phyloP scores from a whole-genome alignment of 495 filamentous ascomycete species.

The Bathelium albidoporum region DNA sequence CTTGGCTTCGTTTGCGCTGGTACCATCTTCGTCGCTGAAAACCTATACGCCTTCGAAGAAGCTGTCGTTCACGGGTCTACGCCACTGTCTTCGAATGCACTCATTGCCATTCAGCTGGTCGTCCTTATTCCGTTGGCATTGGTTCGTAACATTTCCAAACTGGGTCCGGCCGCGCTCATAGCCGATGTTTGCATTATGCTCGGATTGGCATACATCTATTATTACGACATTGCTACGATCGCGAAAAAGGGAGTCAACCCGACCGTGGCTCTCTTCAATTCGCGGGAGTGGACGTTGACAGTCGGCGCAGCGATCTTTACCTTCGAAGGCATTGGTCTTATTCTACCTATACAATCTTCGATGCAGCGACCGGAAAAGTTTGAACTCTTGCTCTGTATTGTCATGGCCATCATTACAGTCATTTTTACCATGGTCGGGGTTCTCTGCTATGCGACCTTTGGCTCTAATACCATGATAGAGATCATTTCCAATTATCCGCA shows the following conservation, averaged over 20 bases:
- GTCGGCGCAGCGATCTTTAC: slow-evolving; percentile 99
- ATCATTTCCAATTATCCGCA: slow-evolving; percentile 93
- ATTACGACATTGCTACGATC: slow-evolving; percentile 86
- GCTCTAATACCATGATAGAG: slow-evolving; percentile 88
- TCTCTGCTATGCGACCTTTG: slow-evolving; percentile 90
- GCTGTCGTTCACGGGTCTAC: slow-evolving; percentile 73
- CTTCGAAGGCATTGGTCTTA: slow-evolving; percentile 95
- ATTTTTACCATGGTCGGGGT: slow-evolving; percentile 88
- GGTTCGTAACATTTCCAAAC: slow-evolving; percentile 90
- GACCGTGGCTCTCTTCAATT: slow-evolving; percentile 81
- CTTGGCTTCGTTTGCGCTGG: slow-evolving; percentile 95
- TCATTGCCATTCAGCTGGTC: slow-evolving; percentile 87
- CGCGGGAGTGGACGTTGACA: slow-evolving; percentile 83
- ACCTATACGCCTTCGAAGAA: slow-evolving; percentile 84
- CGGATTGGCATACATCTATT: slow-evolving; percentile 87
- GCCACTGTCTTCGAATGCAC: slow-evolving; percentile 69
- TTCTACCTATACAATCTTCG: slow-evolving; percentile 95
- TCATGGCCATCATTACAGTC: slow-evolving; percentile 89
- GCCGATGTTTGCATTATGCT: slow-evolving; percentile 91
- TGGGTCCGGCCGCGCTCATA: slow-evolving; percentile 67
- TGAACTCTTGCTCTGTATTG: slow-evolving; percentile 67
- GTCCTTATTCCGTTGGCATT: slow-evolving; percentile 89
- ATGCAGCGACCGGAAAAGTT: slow-evolving; percentile 88
- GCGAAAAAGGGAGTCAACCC: slow-evolving; percentile 61
- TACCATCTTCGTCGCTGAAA: slow-evolving; percentile 94